Evolutionary conservation across 2,329 filamentous ascomycete genomes (phyloP), one percentile per base, ranked within the genome.

Genomic region (Claviceps arundinis): DNA sequence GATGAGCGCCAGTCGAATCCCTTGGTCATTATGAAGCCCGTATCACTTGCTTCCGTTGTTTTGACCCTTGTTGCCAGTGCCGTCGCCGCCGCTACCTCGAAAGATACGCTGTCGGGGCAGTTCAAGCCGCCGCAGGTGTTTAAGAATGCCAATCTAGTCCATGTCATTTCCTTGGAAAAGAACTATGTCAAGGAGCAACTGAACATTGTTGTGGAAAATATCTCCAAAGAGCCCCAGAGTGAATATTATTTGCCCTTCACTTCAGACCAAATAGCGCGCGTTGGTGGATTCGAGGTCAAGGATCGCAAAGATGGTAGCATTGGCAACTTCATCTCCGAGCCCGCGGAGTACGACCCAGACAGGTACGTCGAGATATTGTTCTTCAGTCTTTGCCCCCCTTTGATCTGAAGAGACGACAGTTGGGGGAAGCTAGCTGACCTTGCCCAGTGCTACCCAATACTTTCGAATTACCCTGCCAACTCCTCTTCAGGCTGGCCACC

Each of bases 171-270:
- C 59, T 71, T 96, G 54, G 91, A 97, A 70, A 97, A 96, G 76
- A 87, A 82, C 59, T 97, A 93, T 63, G 82, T 84, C 52, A 84
- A 89, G 65, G 91, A 97, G 70, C 85, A 84, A 14, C 81, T 96
- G 75, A 96, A 97, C 70, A 84, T 95, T n/a, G 76, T 95, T 50
- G 81, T 98, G 57, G 86, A 96, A 73, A 98, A 98, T 68, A 75
- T 87, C 59, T 87, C 85, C 63, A 76, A 78, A 56, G 73, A 84
- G 58, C 78, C 89, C 17, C 90, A 97, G 65, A 80, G 82, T 66
- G 85, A 95, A 68, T 98, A 98, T 77, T 97, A 85, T 68, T 63
- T 98, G 50, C 87, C 90, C 3, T 95, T 98, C 65, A 84, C 87
- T 53, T 74, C 83, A 54, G 78, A 84, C 56, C 75, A 88, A 68